A percentile compares a stretch with the other conserved stretches of the same genome.
These are phyloP conservation scores for Amanita inopinata DNA, from an alignment of 768 basidiomycete genomes.

Conservation along the genomic window DNA sequence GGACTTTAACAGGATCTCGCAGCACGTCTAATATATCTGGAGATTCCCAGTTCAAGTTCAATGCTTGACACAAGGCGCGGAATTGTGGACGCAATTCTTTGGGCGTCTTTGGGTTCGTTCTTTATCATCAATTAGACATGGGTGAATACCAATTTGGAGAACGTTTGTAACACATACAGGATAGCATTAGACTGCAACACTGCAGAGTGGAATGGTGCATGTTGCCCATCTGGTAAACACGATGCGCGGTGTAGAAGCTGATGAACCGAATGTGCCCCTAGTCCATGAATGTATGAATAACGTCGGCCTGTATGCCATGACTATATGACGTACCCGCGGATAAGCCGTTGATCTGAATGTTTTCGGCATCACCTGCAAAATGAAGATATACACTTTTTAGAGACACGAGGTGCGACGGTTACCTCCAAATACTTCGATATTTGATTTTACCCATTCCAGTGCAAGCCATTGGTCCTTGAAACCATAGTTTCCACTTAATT, in stretches of 20 bases:
- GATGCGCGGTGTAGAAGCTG: slow-evolving; percentile 66
- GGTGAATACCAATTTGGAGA: neutral
- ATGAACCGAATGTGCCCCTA: slow-evolving; percentile 68
- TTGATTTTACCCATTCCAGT: slow-evolving; percentile 59
- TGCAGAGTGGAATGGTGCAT: slow-evolving; percentile 59
- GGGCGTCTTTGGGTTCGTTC: slow-evolving; percentile 50
- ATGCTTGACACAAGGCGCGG: slow-evolving; percentile 45
- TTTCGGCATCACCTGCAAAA: slow-evolving; percentile 41
- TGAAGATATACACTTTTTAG: neutral
- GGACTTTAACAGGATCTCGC: slow-evolving; percentile 35
- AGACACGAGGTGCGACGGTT: slow-evolving; percentile 5
- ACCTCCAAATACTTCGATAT: slow-evolving; percentile 67
- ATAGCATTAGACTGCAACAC: slow-evolving; percentile 70
- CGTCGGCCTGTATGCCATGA: neutral
- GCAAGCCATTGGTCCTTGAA: slow-evolving; percentile 83
- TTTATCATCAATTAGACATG: slow-evolving; percentile 12
- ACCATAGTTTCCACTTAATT: slow-evolving; percentile 64
- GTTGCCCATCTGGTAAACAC: slow-evolving; percentile 41
- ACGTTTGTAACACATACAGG: slow-evolving; percentile 30
- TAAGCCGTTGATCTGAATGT: slow-evolving; percentile 58
- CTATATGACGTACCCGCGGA: slow-evolving; percentile 45
- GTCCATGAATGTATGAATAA: neutral
- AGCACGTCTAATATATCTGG: slow-evolving; percentile 41
- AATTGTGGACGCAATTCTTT: slow-evolving; percentile 53
- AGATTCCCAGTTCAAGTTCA: slow-evolving; percentile 44